Conservation (phyloP, 2,329 filamentous ascomycete genomes). For the Colletotrichum siamense region DNA sequence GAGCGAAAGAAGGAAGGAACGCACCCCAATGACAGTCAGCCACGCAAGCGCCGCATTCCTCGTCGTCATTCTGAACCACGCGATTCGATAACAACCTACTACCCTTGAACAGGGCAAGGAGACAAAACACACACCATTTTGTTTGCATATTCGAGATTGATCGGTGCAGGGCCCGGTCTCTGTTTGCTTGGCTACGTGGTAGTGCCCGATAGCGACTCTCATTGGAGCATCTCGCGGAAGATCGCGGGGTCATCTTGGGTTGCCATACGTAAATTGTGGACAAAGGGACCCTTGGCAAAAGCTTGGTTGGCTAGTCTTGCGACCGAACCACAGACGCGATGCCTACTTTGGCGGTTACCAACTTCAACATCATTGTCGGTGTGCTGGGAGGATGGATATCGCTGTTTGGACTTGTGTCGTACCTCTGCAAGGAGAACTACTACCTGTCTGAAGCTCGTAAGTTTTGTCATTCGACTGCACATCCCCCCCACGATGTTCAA, state of each 20-base stretch:
- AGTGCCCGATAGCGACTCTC: background rate
- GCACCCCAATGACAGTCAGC: constrained; percentile 9
- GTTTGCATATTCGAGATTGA: background rate
- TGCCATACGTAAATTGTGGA: background rate
- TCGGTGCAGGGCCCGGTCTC: background rate
- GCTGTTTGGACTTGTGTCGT: constrained; percentile 89
- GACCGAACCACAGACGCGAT: constrained; percentile 32
- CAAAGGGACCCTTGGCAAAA: constrained; percentile 3
- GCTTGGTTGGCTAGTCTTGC: constrained; percentile 8
- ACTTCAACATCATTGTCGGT: constrained; percentile 83
- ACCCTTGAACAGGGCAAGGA: background rate
- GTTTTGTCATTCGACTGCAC: constrained; percentile 37
- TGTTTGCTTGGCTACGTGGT: background rate
- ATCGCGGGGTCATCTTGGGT: background rate
- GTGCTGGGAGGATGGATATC: constrained; percentile 87
- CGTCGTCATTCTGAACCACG: constrained; percentile 26
- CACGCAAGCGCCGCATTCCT: constrained; percentile 6
- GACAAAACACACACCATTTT: background rate
- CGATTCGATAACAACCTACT: constrained; percentile 50
- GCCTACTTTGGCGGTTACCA: constrained; percentile 40
- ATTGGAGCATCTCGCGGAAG: constrained; percentile 1
- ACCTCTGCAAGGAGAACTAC: constrained; percentile 86
- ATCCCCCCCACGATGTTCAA: background rate
- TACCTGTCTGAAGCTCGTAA: constrained; percentile 89
- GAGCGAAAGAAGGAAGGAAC: background rate